Evolutionary conservation across 176 grass and related monocot genomes (phyloP).

Genomic region (Eremochloa ophiuroides): DNA sequence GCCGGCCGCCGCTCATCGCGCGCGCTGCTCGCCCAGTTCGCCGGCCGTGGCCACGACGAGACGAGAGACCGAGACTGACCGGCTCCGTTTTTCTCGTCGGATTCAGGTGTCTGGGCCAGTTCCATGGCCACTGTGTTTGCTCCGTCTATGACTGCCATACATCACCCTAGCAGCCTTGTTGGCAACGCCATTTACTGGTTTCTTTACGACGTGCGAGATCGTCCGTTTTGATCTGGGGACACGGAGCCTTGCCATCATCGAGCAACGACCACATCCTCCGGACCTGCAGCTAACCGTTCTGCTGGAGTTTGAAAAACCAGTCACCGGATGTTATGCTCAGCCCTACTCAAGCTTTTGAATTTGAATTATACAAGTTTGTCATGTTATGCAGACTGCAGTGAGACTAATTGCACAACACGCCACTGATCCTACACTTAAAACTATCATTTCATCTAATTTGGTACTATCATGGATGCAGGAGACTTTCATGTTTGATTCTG

Average conservation of each 20-base stretch:
- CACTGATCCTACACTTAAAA: too few species aligned
- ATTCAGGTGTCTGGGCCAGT: not conserved
- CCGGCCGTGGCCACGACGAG: too few species aligned
- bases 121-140: not conserved
- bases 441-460: too few species aligned
- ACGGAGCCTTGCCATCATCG: not conserved
- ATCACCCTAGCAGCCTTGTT: not conserved
- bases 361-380: too few species aligned
- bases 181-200: not conserved
- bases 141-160: not conserved
- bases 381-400: too few species aligned
- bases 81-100: not conserved
- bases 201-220: not conserved
- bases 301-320: not conserved
- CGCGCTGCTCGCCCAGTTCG: too few species aligned
- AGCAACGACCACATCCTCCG: not conserved
- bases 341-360: not conserved
- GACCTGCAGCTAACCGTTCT: too few species aligned
- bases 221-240: not conserved
- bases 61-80: not conserved
- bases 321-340: not conserved
- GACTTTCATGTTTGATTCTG: too few species aligned
- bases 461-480: too few species aligned
- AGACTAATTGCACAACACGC: too few species aligned
- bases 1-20: too few species aligned